Evolutionary conservation across 2,329 filamentous ascomycete genomes (phyloP).

Genomic region (Graphilbum sp.): DNA sequence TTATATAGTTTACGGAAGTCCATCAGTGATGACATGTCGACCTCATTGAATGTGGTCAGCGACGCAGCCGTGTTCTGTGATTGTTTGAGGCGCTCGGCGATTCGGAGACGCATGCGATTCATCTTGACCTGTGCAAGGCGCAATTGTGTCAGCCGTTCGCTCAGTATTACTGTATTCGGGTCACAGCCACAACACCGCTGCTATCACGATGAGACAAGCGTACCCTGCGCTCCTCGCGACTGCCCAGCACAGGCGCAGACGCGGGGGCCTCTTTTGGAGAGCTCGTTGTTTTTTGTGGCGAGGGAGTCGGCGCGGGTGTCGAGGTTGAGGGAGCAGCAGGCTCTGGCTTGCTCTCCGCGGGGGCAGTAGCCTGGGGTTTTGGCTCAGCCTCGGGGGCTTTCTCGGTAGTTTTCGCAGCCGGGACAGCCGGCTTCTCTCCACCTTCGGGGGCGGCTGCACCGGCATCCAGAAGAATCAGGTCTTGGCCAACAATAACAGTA

Average conservation of each 20-base stretch:
- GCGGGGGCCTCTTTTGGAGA: conserved; percentile 21
- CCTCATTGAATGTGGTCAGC: conserved; percentile 96
- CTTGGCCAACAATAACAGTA: conserved; percentile 86
- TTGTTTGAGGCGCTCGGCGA: conserved; percentile 95
- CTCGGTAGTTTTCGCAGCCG: conserved; percentile 13
- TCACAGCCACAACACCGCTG: no score
- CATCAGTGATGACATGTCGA: conserved; percentile 97
- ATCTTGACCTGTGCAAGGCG: conserved; percentile 79
- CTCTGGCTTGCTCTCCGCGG: conserved; percentile 21
- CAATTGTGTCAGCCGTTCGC: not conserved
- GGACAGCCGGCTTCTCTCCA: conserved; percentile 2
- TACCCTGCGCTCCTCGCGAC: conserved; percentile 77
- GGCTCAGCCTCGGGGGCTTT: conserved; percentile 25
- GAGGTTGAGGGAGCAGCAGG: conserved; percentile 13
- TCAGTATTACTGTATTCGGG: no score
- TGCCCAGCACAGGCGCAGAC: conserved; percentile 38
- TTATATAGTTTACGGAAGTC: conserved; percentile 96
- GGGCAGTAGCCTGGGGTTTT: conserved; percentile 20
- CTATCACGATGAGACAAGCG: no score
- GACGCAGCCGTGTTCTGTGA: conserved; percentile 97
- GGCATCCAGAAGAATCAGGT: conserved; percentile 72
- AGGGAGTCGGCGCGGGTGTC: conserved; percentile 11
- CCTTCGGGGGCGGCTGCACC: conserved; percentile 45
- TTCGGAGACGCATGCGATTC: conserved; percentile 97
- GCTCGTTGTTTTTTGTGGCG: conserved; percentile 12